Conservation (phyloP, 257 asterid genomes). For the Petunia secreta region DNA sequence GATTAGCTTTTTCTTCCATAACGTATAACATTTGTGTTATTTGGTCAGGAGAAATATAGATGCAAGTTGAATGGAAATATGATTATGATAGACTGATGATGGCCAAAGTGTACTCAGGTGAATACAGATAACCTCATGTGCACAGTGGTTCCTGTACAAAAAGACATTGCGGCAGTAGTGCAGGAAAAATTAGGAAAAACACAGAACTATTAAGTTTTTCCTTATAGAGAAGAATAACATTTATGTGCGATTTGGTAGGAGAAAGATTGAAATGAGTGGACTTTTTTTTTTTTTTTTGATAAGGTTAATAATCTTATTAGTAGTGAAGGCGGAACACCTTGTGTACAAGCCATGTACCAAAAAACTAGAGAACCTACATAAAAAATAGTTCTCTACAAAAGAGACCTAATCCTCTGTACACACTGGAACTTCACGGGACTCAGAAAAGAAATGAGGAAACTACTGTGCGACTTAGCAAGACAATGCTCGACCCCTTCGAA, state of each 20-base stretch:
- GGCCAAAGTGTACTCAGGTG: not conserved
- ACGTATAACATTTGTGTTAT: not conserved
- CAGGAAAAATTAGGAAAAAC: constrained; percentile 11
- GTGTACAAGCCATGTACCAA: no score
- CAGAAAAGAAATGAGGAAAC: no score
- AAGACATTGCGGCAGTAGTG: constrained; percentile 10
- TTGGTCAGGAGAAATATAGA: constrained; percentile 20
- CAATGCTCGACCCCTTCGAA: no score
- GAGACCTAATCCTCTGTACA: no score
- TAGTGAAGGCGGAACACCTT: no score
- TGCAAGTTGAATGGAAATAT: not conserved
- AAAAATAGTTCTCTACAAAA: no score
- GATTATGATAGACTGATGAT: constrained; percentile 14
- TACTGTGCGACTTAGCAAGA: no score
- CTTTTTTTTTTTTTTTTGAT: not conserved
- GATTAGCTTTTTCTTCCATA: not conserved
- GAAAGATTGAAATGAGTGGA: not conserved
- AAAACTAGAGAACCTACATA: no score
- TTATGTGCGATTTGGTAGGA: not conserved
- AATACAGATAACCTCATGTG: not conserved
- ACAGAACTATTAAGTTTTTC: not conserved
- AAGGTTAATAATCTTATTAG: no score
- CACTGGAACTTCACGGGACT: no score
- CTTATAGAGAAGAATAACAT: constrained; percentile 8
- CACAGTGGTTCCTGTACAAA: not conserved